A percentile compares a stretch with the other conserved stretches of the same genome.
Evolutionary conservation across 2,329 filamentous ascomycete genomes (phyloP).

Genomic region (Colletotrichum tropicale): DNA sequence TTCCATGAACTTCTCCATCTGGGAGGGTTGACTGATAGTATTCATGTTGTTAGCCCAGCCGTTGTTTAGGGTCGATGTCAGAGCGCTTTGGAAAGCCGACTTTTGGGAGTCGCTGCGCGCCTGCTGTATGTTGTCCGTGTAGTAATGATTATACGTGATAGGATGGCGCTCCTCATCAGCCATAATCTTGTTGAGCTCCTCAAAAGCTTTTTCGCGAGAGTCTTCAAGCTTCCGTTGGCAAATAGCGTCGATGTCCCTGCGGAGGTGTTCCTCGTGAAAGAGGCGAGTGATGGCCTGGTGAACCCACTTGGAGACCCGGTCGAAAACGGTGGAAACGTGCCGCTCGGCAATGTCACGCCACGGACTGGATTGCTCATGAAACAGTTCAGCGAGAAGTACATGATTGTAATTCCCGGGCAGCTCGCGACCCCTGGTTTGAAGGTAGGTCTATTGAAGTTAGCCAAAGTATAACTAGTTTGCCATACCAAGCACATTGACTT

Average conservation of each 20-base stretch:
- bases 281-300: not conserved
- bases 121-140: conserved; percentile 40
- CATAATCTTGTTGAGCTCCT: not conserved
- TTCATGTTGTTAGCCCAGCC: accelerated
- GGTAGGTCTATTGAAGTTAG: not conserved
- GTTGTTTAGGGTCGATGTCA: not conserved
- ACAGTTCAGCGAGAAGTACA: conserved; percentile 61
- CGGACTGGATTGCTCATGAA: conserved; percentile 59
- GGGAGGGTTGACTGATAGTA: accelerated
- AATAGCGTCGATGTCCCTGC: not conserved
- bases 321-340: not conserved
- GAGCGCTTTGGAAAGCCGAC: not conserved
- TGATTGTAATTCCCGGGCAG: conserved; percentile 67
- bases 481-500: conserved; percentile 20
- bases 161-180: conserved; percentile 38
- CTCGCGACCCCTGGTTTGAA: conserved; percentile 42
- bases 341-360: conserved; percentile 42
- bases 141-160: conserved; percentile 59
- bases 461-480: accelerated
- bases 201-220: not conserved
- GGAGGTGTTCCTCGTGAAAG: not conserved
- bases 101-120: conserved; percentile 19
- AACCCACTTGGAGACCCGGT: not conserved
- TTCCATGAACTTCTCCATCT: not conserved
- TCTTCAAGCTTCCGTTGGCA: not conserved